A percentile compares a stretch with the other conserved stretches of the same genome.
These are phyloP conservation scores for Alternaria ethzedia DNA, from an alignment of 2,329 filamentous ascomycete species.

Conservation along the genomic window DNA sequence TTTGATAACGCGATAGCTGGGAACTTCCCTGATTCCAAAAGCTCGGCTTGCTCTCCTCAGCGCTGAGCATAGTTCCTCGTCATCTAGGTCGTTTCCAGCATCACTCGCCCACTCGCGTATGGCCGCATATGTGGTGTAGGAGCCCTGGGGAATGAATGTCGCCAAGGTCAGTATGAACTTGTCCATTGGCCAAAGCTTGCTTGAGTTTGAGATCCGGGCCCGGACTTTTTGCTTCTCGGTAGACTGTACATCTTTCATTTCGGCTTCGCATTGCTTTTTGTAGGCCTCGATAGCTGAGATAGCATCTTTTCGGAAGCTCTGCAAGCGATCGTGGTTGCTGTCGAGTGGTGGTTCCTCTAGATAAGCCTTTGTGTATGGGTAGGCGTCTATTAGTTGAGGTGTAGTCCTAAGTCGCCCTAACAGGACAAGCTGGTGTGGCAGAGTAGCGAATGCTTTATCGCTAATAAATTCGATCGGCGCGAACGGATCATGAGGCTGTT, in stretches of 20 bases:
- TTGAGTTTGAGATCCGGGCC: not conserved
- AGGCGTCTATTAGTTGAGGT: not conserved
- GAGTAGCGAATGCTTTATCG: not conserved
- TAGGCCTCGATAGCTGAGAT: not conserved
- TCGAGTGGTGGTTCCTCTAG: not conserved
- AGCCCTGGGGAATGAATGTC: constrained; percentile 2
- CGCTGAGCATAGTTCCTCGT: not conserved
- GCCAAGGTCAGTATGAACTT: constrained; percentile 1
- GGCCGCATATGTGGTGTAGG: not conserved
- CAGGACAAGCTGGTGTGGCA: not conserved
- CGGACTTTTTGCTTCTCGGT: not conserved
- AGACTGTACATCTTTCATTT: not conserved
- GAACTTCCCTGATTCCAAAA: not conserved
- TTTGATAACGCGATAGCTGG: not conserved
- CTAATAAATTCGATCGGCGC: not conserved
- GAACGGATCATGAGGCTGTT: not conserved
- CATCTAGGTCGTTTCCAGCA: not conserved
- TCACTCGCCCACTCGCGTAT: not conserved
- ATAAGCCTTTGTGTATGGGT: not conserved
- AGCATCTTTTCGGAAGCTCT: not conserved
- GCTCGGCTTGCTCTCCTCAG: not conserved
- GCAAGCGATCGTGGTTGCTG: not conserved
- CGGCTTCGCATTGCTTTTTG: not conserved
- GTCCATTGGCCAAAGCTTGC: not conserved
- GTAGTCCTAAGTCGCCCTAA: not conserved